Conservation (phyloP, 2,329 filamentous ascomycete species). For the Colletotrichum falcatum region DNA sequence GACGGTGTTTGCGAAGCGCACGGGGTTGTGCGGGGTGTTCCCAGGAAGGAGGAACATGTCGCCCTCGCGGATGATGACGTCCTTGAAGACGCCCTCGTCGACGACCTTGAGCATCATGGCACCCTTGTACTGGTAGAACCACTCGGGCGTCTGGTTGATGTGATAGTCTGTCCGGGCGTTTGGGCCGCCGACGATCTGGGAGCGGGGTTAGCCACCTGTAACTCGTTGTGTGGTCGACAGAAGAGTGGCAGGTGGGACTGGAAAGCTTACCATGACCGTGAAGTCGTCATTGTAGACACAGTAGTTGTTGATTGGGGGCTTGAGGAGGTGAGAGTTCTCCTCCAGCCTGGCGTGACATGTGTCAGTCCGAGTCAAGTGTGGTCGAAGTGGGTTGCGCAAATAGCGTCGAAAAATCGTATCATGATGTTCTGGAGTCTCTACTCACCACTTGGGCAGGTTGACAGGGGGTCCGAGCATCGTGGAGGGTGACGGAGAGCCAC, state of each 20-base stretch:
- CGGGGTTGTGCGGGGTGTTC: slow-evolving; percentile 97
- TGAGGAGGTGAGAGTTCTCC: slow-evolving; percentile 89
- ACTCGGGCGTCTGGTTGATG: slow-evolving; percentile 95
- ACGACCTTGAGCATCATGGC: slow-evolving; percentile 95
- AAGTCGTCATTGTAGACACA: slow-evolving; percentile 91
- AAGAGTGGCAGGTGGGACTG: not conserved
- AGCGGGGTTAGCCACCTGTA: slow-evolving; percentile 1
- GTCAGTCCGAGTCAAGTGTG: slow-evolving; percentile 31
- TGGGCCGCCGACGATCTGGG: slow-evolving; percentile 89
- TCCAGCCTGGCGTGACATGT: slow-evolving; percentile 74
- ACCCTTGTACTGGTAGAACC: slow-evolving; percentile 97
- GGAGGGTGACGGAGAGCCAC: slow-evolving; percentile 18
- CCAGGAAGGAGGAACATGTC: slow-evolving; percentile 92
- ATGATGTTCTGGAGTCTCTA: slow-evolving; percentile 33
- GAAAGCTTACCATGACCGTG: slow-evolving; percentile 77
- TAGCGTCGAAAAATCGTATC: slow-evolving; percentile 20
- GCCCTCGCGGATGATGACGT: slow-evolving; percentile 91
- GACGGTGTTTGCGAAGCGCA: slow-evolving; percentile 93
- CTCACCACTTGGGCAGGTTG: slow-evolving; percentile 70
- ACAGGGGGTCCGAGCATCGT: slow-evolving; percentile 53
- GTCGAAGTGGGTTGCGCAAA: slow-evolving; percentile 4
- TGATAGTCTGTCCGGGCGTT: slow-evolving; percentile 98
- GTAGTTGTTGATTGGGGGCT: slow-evolving; percentile 97
- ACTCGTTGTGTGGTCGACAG: slow-evolving; percentile 3
- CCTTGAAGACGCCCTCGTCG: slow-evolving; percentile 77